Conservation (phyloP, 345 rosid species). For the Iberis pinnata region DNA sequence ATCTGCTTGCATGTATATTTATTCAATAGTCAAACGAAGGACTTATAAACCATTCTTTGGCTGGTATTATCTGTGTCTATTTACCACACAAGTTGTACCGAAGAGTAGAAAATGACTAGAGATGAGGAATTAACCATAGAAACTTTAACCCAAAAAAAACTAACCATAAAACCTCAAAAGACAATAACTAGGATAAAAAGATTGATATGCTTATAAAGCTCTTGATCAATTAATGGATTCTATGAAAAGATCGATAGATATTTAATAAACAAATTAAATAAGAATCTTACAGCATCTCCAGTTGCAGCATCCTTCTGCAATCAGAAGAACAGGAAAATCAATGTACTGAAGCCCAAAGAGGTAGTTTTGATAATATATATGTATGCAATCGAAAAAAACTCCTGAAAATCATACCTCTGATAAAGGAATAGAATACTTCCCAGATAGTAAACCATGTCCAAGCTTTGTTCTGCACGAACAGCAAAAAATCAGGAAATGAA, state of each 20-base stretch:
- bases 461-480: slow-evolving; percentile 72
- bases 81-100: neutral
- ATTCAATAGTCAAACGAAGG: slow-evolving; percentile 7
- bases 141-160: neutral
- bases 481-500: slow-evolving; percentile 16
- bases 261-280: slow-evolving; percentile 11
- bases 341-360: slow-evolving; percentile 14
- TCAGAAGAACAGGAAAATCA: slow-evolving; percentile 15
- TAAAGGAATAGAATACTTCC: slow-evolving; percentile 78
- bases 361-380: slow-evolving; percentile 10
- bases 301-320: slow-evolving; percentile 44
- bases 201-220: slow-evolving; percentile 3
- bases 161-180: too few species aligned
- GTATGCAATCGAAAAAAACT: slow-evolving; percentile 4
- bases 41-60: neutral
- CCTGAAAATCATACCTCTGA: slow-evolving; percentile 43
- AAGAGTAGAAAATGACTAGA: slow-evolving; percentile 3
- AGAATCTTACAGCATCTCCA: slow-evolving; percentile 46
- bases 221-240: neutral
- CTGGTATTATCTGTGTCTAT: neutral
- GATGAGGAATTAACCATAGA: slow-evolving; percentile 3
- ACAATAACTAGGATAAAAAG: neutral
- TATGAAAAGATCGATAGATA: neutral
- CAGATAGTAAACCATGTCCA: slow-evolving; percentile 92
- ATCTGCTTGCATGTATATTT: neutral